Base-by-base conservation (phyloP, 768 basidiomycete species). In the Hortiboletus campestris region DNA sequence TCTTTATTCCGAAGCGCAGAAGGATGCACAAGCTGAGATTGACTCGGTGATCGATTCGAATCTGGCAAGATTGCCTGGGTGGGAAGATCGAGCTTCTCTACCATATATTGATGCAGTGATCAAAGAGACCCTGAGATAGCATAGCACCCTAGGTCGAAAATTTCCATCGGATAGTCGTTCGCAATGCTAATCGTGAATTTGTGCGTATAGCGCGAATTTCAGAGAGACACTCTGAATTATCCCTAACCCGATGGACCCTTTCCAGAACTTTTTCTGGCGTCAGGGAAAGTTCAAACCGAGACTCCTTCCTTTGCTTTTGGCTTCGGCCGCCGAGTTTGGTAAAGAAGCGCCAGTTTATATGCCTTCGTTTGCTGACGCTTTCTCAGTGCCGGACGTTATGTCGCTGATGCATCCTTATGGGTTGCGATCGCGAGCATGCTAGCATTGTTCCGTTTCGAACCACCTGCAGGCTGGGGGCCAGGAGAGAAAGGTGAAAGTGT, bases 271-370 rank as follows among this genome's bases (percentile, higher is more conserved):
- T 70, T 67, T 45, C 52, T 72, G 40, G n/a, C 17, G 2, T 38
- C 45, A 13, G 40, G 43, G 20, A 22, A 38, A 17, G 35, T 0
- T 4, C n/a, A n/a, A n/a, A 7, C 12, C 6, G 16, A n/a, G 7
- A 28, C 5, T 2, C 41, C 29, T 29, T 45, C 47, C 4, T 65
- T 67, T 36, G 17, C 38, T 7, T 62, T 56, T 56, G 59, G 51
- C 17, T 69, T 84, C 25, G 77, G 80, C 67, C 82, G 80, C 51
- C 41, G 76, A 57, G n/a, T 51, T 31, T 51, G 46, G 61, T 57
- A 51, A 46, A 19, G 22, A 32, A 17, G 11, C 11, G 4, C 28
- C 22, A 10, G 1, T 44, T 2, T 14, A 6, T 31, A 25, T 31
- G 9, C n/a, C 2, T 17, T 14, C 52, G 19, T n/a, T 13, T 32